Conservation (phyloP, 23 red algal species). For the Cyanidium caldarium region DNA sequence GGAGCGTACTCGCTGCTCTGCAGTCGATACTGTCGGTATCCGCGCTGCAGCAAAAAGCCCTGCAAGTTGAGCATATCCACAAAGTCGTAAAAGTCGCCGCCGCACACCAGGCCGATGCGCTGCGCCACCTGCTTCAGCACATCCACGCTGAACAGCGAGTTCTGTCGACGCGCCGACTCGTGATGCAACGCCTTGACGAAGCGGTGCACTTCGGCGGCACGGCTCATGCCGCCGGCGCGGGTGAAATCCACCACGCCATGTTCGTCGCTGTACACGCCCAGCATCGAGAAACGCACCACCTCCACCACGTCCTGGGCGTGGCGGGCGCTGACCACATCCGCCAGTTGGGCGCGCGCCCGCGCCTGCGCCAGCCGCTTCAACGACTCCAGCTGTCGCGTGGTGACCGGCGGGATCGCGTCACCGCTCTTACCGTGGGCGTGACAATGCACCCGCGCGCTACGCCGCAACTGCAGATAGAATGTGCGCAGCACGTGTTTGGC, state of each 20-base stretch:
- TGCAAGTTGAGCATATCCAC: slow-evolving; percentile 77
- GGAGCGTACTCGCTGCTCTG: slow-evolving; percentile 33
- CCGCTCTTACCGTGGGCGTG: slow-evolving; percentile 24
- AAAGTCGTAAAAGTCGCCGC: slow-evolving; percentile 27
- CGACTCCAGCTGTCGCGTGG: slow-evolving; percentile 86
- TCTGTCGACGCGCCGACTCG: slow-evolving; percentile 37
- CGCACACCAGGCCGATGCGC: slow-evolving; percentile 17
- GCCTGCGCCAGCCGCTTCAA: slow-evolving; percentile 73
- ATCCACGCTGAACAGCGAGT: slow-evolving; percentile 23
- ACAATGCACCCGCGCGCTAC: neutral
- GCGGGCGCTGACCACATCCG: slow-evolving; percentile 46
- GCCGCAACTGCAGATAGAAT: slow-evolving; percentile 53
- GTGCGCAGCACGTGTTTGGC: slow-evolving; percentile 53
- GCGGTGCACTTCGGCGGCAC: slow-evolving; percentile 23
- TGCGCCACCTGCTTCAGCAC: slow-evolving; percentile 27
- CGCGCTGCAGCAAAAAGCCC: slow-evolving; percentile 43
- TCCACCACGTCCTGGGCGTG: slow-evolving; percentile 82
- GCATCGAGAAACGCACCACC: slow-evolving; percentile 57
- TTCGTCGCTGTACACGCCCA: slow-evolving; percentile 45
- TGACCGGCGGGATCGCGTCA: slow-evolving; percentile 71
- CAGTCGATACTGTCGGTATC: slow-evolving; percentile 22
- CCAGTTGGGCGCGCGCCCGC: slow-evolving; percentile 50
- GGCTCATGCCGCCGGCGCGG: slow-evolving; percentile 54
- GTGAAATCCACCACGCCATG: slow-evolving; percentile 40
- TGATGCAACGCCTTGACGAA: slow-evolving; percentile 46